Base-by-base conservation (phyloP, 192 early-diverging fungal genomes). In the Dispira parvispora region DNA sequence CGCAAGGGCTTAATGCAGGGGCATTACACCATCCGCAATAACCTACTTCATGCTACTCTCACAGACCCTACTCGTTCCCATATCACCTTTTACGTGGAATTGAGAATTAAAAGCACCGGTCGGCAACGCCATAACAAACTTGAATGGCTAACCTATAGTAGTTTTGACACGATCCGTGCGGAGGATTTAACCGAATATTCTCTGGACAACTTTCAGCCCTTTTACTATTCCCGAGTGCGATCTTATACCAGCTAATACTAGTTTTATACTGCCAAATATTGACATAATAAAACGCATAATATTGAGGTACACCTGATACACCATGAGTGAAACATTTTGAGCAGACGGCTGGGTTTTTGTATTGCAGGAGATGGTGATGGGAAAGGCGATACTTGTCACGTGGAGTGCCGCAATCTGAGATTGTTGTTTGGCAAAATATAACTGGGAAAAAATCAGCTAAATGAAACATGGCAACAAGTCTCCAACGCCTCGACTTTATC, bases 81-180 rank as follows among this genome's bases (percentile, higher is more conserved):
- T 25, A 32, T 60, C 27, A 47, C 46, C n/a, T 73, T 73, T 44
- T 53, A 43, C 38, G 46, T 45, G 52, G n/a, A 28, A 14, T 38
- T 67, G 21, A 56, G 26, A 28, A 43, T 64, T 50, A 56, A 43
- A 20, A 64, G 55, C 16, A 50, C 56, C 5, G 21, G 50, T 8
- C 62, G 65, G 23, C 65, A 66, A 10, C 54, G 65, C 32, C 66
- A 65, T 42, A 71, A 71, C 58, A 67, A 67, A 45, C 69, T 71
- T 9, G 32, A 14, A 4, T 71, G 69, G 69, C 5, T 44, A 44
- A n/a, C 6, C 10, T 61, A 61, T 44, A 20, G 12, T 43, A 61
- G 58, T 25, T 13, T 44, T 8, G 43, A 61, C n/a, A n/a, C n/a
- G 0, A n/a, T n/a, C 38, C 43, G 43, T 3, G 43, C 8, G 3